These are phyloP conservation scores for Tinospora cordifolia DNA, from an alignment of 164 flowering plant genomes.

Conservation along the genomic window DNA sequence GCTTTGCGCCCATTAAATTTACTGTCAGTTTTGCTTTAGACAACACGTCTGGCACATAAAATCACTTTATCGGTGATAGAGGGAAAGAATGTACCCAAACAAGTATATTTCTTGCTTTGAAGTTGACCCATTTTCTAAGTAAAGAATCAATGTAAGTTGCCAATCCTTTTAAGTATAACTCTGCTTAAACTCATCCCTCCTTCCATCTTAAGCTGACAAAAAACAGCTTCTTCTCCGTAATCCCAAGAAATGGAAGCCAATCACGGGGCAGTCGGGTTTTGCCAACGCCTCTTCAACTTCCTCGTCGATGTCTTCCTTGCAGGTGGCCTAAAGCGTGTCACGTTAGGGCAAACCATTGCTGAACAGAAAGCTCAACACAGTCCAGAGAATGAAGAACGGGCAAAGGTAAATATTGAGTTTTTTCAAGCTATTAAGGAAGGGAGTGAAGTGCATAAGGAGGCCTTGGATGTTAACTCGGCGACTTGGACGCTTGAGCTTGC, in stretches of 20 bases:
- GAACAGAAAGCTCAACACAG: background rate
- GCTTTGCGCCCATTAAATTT: background rate
- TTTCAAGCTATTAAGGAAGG: background rate
- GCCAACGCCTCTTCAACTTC: constrained; percentile 33
- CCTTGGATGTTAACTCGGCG: background rate
- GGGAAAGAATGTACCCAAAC: constrained; percentile 4
- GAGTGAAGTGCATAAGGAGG: background rate
- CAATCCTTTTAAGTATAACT: constrained; percentile 4
- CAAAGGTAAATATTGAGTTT: background rate
- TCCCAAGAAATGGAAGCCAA: constrained; percentile 14
- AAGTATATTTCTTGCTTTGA: constrained; percentile 5
- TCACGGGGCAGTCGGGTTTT: constrained; percentile 17
- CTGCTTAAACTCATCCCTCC: background rate
- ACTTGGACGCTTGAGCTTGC: background rate
- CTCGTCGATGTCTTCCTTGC: constrained; percentile 17
- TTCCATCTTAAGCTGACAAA: background rate
- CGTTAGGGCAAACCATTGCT: constrained; percentile 5
- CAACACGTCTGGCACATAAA: background rate
- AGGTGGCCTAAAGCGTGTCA: constrained; percentile 19
- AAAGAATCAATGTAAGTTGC: constrained; percentile 5
- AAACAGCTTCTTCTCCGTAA: background rate
- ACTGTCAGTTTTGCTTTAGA: background rate
- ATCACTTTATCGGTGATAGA: background rate
- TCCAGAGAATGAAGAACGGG: background rate
- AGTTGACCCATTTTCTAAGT: constrained; percentile 1